These are phyloP conservation scores for Penicillium sp. DNA, from an alignment of 2,329 filamentous ascomycete species.

Conservation along the genomic window DNA sequence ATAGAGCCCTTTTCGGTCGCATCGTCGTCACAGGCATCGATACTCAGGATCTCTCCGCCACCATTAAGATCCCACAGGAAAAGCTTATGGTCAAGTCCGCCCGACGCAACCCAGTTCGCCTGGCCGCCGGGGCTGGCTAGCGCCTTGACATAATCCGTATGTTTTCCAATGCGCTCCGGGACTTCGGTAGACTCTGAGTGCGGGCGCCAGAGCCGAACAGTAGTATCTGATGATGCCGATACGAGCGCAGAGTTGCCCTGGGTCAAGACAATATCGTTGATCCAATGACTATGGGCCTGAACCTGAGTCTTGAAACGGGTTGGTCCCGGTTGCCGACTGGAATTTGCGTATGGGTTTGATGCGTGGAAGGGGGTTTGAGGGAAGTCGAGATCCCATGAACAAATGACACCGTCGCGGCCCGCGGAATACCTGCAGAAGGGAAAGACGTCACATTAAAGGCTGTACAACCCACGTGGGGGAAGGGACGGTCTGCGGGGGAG, in stretches of 20 bases:
- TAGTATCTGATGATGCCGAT: slow-evolving; percentile 89
- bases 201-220: slow-evolving; percentile 90
- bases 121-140: slow-evolving; percentile 73
- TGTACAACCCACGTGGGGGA: slow-evolving; percentile 13
- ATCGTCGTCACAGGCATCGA: slow-evolving; percentile 75
- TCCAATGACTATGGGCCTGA: slow-evolving; percentile 90
- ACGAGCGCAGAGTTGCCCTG: slow-evolving; percentile 77
- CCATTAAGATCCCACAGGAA: slow-evolving; percentile 92
- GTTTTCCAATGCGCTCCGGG: slow-evolving; percentile 81
- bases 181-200: slow-evolving; percentile 62
- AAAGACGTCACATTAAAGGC: slow-evolving; percentile 21
- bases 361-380: slow-evolving; percentile 35
- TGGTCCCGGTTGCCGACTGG: slow-evolving; percentile 33
- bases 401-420: slow-evolving; percentile 91
- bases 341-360: slow-evolving; percentile 22
- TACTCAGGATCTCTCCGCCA: slow-evolving; percentile 80
- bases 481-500: not conserved
- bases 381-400: slow-evolving; percentile 78
- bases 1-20: slow-evolving; percentile 87
- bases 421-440: slow-evolving; percentile 74
- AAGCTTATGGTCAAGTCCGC: slow-evolving; percentile 88
- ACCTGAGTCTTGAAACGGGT: slow-evolving; percentile 63
- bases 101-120: slow-evolving; percentile 87
- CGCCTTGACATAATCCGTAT: slow-evolving; percentile 95
- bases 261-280: slow-evolving; percentile 86